phyloP scores from a whole-genome alignment of 2,329 filamentous ascomycete species.

The Aspergillus sp. region DNA sequence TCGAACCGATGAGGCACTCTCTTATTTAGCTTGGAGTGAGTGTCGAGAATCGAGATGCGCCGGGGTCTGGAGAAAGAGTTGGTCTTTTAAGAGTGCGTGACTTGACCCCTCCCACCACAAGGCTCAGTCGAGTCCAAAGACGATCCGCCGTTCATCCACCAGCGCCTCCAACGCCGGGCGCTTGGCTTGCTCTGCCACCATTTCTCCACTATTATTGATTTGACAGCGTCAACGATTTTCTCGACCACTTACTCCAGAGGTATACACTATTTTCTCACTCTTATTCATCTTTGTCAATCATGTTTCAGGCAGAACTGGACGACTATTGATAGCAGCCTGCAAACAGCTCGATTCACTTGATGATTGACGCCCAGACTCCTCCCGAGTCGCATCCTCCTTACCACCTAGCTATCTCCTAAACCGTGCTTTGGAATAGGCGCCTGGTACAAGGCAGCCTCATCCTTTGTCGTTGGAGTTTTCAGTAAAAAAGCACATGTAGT shows the following conservation, averaged over 20 bases:
- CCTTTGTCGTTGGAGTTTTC: background rate
- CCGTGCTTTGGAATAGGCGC: background rate
- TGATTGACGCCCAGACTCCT: conserved; percentile 1
- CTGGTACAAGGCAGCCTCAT: background rate
- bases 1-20: background rate
- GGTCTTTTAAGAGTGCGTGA: background rate
- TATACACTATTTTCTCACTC: background rate
- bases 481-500: background rate
- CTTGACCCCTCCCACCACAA: conserved; percentile 7
- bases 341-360: background rate
- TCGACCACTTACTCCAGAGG: background rate
- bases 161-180: background rate
- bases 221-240: background rate
- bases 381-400: background rate
- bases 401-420: background rate
- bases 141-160: conserved; percentile 2
- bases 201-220: conserved; percentile 3
- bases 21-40: background rate
- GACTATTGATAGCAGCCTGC: too few relatives aligned
- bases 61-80: conserved; percentile 1
- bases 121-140: background rate
- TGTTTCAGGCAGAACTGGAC: background rate
- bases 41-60: conserved; percentile 3
- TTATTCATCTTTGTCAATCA: background rate
- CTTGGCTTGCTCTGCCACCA: conserved; percentile 6